phyloP scores from a whole-genome alignment of 176 grass and related monocot genomes.

The Triticum dicoccoides region DNA sequence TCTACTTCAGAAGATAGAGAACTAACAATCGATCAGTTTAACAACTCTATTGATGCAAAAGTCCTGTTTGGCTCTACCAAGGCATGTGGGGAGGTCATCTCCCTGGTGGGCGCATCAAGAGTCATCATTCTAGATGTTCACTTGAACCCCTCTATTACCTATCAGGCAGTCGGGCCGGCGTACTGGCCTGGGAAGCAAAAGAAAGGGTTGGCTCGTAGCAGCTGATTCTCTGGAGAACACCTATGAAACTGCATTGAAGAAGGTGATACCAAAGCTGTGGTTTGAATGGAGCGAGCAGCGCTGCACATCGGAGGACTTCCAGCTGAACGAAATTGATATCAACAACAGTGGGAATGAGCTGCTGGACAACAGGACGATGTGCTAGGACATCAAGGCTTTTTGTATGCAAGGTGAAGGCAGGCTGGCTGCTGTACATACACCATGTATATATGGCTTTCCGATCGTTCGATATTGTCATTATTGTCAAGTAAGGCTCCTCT shows the following conservation, averaged over 20 bases:
- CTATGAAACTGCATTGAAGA: constrained; percentile 67
- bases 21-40: constrained; percentile 69
- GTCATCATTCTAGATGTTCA: constrained; percentile 76
- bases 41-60: constrained; percentile 74
- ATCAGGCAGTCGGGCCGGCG: constrained; percentile 46
- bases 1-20: constrained; percentile 70
- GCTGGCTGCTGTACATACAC: neutral
- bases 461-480: neutral
- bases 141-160: constrained; percentile 88
- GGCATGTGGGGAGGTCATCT: constrained; percentile 88
- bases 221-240: constrained; percentile 53
- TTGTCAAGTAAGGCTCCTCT: neutral
- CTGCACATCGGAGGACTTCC: constrained; percentile 51
- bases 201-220: constrained; percentile 85
- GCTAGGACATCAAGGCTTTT: constrained; percentile 59
- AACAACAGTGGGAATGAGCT: constrained; percentile 55
- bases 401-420: constrained; percentile 72
- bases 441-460: constrained; percentile 34
- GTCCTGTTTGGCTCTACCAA: constrained; percentile 94
- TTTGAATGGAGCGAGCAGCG: constrained; percentile 91
- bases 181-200: constrained; percentile 4
- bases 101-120: constrained; percentile 72
- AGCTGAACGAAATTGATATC: constrained; percentile 53
- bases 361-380: constrained; percentile 49
- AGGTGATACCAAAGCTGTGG: constrained; percentile 85